These are phyloP conservation scores for Cryphonectria carpinicola DNA, from an alignment of 2,329 filamentous ascomycete species.

Conservation along the genomic window DNA sequence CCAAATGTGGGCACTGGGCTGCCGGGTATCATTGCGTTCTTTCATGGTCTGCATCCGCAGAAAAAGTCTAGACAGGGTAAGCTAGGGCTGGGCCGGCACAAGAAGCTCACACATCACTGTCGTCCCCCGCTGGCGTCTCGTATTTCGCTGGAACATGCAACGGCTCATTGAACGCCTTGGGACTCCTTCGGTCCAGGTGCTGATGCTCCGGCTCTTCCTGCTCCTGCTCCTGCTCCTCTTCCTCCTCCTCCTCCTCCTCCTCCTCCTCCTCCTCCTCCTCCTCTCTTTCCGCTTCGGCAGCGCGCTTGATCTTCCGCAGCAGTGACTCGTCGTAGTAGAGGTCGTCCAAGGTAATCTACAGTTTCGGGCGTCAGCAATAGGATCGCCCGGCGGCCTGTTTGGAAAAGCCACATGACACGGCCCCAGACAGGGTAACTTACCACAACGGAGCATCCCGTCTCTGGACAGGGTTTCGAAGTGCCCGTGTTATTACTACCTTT, in stretches of 20 bases:
- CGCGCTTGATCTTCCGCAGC: constrained; percentile 61
- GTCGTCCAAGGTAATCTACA: constrained; percentile 50
- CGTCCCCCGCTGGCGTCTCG: background rate
- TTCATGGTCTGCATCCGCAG: background rate
- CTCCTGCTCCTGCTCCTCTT: constrained; percentile 37
- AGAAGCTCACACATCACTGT: background rate
- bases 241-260: constrained; percentile 44
- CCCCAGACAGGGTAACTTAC: constrained; percentile 42
- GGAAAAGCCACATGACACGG: background rate
- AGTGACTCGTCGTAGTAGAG: constrained; percentile 61
- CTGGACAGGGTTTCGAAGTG: constrained; percentile 59
- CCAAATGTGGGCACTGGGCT: background rate
- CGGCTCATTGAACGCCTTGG: background rate
- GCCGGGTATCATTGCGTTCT: background rate
- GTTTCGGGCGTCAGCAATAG: constrained; percentile 15
- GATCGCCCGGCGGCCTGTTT: background rate
- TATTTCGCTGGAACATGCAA: background rate
- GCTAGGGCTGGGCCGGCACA: background rate
- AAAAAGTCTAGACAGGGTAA: background rate
- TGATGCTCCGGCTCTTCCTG: constrained; percentile 36
- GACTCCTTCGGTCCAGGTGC: background rate
- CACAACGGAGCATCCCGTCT: constrained; percentile 62
- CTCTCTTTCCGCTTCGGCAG: constrained; percentile 47
- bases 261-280: constrained; percentile 42
- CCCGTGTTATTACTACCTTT: constrained; percentile 37